Base-by-base conservation (phyloP, 1,284 basidiomycete species). In the Malassezia yamatoensis region DNA sequence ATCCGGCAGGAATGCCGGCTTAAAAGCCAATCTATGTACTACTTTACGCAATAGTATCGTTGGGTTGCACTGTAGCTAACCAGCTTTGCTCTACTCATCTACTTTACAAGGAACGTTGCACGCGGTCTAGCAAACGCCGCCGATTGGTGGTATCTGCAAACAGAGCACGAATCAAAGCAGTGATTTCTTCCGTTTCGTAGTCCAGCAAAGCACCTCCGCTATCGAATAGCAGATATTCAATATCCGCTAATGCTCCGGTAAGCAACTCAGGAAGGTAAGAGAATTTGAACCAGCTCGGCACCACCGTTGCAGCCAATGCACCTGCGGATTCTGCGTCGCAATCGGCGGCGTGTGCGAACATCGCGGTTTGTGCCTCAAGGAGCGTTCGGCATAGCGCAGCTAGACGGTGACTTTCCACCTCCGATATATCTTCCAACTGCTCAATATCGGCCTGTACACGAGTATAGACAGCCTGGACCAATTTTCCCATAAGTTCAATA, bases 371-470 rank as follows among this genome's bases (percentile, higher is more conserved):
- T 5, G 54, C 53, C 49, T 84, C 85, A 32, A 83, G 79, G 45
- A 96, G 75, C 39, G 86, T 83, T 55, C 83, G 82, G 74, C 90
- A 86, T 0, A 96, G 79, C 67, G 87, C 83, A 63, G 85, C 85
- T 34, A 98, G 77, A 43, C 83, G 80, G 63, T 87, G 84, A 4
- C 90, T 93, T 66, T 96, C 91, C 10, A 83, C 79, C 67, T 89
- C 91, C 0, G 90, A 85, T 64, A 98, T 96, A 75, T 98, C 93
- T 2, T 82, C 80, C 47, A 96, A 78, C 0, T 82, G 83, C 43
- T 91, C 78, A 12, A 96, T 81, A 63, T 87, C 85, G 44, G 80
- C 80, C 10, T 91, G 78, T 5, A 94, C 81, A 3, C 82, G 79
- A 3, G 78, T 78, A 33, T 93, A 78, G 3, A 84, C 83, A 11